A percentile compares a stretch with the other conserved stretches of the same genome.
These are phyloP conservation scores for Alternaria triticina DNA, from an alignment of 2,329 filamentous ascomycete species.

Conservation along the genomic window DNA sequence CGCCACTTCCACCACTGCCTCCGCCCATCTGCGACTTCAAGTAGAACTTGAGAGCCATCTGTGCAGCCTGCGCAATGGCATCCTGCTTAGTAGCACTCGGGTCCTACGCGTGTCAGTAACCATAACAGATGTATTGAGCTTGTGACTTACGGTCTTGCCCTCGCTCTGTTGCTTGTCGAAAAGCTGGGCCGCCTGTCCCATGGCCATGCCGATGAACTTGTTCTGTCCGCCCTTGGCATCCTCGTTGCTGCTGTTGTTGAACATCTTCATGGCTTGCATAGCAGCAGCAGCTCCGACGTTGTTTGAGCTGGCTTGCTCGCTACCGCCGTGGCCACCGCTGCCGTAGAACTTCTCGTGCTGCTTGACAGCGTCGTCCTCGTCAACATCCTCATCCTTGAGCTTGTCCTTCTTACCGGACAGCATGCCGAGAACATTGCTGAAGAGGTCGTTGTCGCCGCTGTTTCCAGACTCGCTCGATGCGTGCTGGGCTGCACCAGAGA, in stretches of 20 bases:
- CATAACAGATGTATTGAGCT: constrained; percentile 39
- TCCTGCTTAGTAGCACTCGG: constrained; percentile 76
- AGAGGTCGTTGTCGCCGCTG: constrained; percentile 59
- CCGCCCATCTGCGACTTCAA: constrained; percentile 72
- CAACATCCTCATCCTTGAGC: constrained; percentile 59
- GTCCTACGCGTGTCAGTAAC: constrained; percentile 46
- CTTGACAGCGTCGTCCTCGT: constrained; percentile 71
- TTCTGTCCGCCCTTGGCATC: constrained; percentile 66
- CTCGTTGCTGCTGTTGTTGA: constrained; percentile 62
- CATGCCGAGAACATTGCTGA: constrained; percentile 63
- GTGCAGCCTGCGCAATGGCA: constrained; percentile 77
- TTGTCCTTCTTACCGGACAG: constrained; percentile 61
- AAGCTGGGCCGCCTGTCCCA: constrained; percentile 85
- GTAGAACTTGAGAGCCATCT: constrained; percentile 92
- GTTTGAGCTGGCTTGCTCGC: constrained; percentile 53
- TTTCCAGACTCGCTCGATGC: constrained; percentile 61
- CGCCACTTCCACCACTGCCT: constrained; percentile 49
- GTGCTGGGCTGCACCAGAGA: constrained; percentile 61
- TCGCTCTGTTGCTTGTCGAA: constrained; percentile 65
- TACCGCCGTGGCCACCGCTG: constrained; percentile 51
- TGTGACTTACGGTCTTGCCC: constrained; percentile 59
- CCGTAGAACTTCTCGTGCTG: constrained; percentile 80
- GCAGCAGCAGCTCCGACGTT: constrained; percentile 69
- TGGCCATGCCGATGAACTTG: constrained; percentile 82
- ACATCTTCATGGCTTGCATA: constrained; percentile 82